Conservation (phyloP, 345 rosid genomes). For the Trapa bicornis region DNA sequence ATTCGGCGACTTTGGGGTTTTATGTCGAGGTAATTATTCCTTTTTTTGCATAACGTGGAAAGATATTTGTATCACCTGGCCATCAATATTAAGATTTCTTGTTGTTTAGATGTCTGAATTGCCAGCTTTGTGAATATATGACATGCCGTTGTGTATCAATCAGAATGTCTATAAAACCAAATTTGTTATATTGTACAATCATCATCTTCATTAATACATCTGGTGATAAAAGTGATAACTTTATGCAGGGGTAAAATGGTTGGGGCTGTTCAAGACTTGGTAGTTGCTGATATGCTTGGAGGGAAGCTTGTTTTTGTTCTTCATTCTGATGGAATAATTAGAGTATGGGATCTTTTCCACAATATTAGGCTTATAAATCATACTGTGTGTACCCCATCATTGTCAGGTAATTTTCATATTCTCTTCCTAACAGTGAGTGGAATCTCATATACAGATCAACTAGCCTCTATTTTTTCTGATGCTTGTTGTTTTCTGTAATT, state of each 20-base stretch:
- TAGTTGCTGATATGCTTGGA: conserved; percentile 36
- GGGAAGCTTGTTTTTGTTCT: conserved; percentile 39
- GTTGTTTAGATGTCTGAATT: not conserved
- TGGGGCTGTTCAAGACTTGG: conserved; percentile 59
- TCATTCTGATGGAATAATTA: conserved; percentile 60
- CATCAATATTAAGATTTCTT: not conserved
- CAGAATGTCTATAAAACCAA: not conserved
- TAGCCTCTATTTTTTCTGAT: not conserved
- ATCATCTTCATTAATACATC: not conserved
- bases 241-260: conserved; percentile 52
- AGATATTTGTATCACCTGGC: not conserved
- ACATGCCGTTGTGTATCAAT: not conserved
- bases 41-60: not conserved
- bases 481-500: not conserved
- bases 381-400: conserved; percentile 27
- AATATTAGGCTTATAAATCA: conserved; percentile 48
- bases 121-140: not conserved
- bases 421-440: not conserved
- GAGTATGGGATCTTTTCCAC: conserved; percentile 56
- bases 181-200: not conserved
- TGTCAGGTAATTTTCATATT: conserved; percentile 38
- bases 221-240: not conserved
- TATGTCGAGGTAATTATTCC: conserved; percentile 47
- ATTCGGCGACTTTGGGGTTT: conserved; percentile 76
- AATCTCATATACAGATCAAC: not conserved